Base-by-base conservation (phyloP, 805 yeast genomes). In the Candida xyloterini region DNA sequence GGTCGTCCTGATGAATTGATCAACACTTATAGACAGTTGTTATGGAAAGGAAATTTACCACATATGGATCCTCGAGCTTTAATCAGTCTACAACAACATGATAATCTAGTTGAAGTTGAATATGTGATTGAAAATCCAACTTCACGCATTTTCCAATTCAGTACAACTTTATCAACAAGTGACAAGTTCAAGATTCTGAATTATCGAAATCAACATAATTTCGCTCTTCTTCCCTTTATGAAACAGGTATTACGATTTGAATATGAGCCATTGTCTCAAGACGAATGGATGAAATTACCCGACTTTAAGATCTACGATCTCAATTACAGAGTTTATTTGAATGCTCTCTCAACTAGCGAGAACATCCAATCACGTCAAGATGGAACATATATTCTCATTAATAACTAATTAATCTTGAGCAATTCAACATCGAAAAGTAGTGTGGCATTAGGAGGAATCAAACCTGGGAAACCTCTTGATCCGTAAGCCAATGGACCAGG, bases 401-500 rank as follows among this genome's bases (percentile, higher is more conserved):
- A 22, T 16, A 23, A 10, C 50, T 66, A 74, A 61, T 76, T 76
- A 48, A 78, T 74, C 43, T 70, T 71, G 42, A 77, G 57, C 59
- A 85, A 75, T 66, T 85, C 91, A 48, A 85, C 93, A 53, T 85
- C 93, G 54, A 85, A 85, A 56, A 87, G 71, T 68, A 91, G 78
- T 53, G 96, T 90, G 50, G 97, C 95, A 66, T 87, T 88, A 55
- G 96, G 96, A 51, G 98, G 98, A 62, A 91, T 91, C 61, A 88
- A 72, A 54, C 96, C 96, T 54, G 97, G 97, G 81, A 84, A 88
- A 35, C 98, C 98, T 68, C 95, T 81, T 51, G 77, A 76, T 48
- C 97, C 97, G 69, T 91, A 91, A 53, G 95, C 98, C 70, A 86
- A 84, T 57, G 80, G 78, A 51, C 96, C 95, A 57, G 96, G 95